These are phyloP conservation scores for Termitomyces bulborhizus DNA, from an alignment of 768 basidiomycete species.

Conservation along the genomic window DNA sequence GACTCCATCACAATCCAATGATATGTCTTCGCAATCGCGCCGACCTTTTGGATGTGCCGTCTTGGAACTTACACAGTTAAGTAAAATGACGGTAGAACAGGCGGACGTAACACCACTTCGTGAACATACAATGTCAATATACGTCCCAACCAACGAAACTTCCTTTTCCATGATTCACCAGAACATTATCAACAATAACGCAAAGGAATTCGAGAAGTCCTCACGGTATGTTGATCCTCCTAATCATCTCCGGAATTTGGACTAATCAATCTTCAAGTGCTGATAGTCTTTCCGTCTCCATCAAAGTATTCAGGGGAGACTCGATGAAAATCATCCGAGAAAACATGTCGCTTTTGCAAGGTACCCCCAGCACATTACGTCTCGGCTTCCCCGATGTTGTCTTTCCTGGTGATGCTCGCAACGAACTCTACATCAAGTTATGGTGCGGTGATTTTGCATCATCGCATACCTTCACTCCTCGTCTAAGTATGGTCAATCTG, in stretches of 20 bases:
- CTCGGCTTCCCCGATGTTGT: constrained; percentile 96
- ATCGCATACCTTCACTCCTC: constrained; percentile 38
- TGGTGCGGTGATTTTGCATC: constrained; percentile 88
- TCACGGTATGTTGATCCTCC: constrained; percentile 46
- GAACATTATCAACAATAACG: constrained; percentile 79
- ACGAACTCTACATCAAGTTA: constrained; percentile 93
- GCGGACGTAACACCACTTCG: constrained; percentile 55
- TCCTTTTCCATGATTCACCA: constrained; percentile 93
- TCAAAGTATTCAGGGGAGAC: constrained; percentile 87
- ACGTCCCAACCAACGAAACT: constrained; percentile 73
- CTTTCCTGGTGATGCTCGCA: constrained; percentile 86
- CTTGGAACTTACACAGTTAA: constrained; percentile 74
- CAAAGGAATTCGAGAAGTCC: constrained; percentile 78
- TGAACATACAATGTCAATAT: constrained; percentile 88
- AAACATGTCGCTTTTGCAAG: constrained; percentile 78
- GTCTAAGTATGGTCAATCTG: constrained; percentile 58
- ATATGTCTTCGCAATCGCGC: constrained; percentile 50
- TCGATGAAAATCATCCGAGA: constrained; percentile 68
- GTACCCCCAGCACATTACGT: constrained; percentile 74
- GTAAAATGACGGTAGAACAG: constrained; percentile 59
- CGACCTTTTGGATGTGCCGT: constrained; percentile 97
- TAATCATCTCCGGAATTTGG: neutral
- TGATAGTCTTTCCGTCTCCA: constrained; percentile 77
- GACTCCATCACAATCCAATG: constrained; percentile 17
- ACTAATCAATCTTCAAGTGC: constrained; percentile 43